Evolutionary conservation across 257 asterid genomes (phyloP), one percentile per base, ranked within the genome.

Genomic region (Handroanthus guayacan): DNA sequence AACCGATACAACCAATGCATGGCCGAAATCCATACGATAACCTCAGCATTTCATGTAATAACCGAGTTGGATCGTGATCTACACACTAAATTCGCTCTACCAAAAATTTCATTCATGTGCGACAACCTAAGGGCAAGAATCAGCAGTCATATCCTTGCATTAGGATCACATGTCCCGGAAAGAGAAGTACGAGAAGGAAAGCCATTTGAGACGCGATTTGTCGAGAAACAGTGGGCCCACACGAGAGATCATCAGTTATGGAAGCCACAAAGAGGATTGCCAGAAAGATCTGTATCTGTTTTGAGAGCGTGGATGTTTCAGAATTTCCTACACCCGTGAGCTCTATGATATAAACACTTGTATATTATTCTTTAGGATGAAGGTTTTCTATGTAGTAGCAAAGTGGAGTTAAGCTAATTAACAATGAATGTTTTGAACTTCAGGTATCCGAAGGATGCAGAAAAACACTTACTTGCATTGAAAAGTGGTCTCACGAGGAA

Each of bases 291-390:
- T 3, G 98, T 94, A 61, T 87, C 97, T 25, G 94, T 94, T 68
- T 83, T 94, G 73, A 90, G 96, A 77, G 90, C 98, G 2, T 94
- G 97, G 97, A 90, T 94, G 98, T 94, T 94, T 77, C 97, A 94
- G 74, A 94, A 91, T 73, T 94, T 91, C 81, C 97, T 94, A 58
- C 97, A 91, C 68, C 98, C 97, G 97, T 94, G 63, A 87, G 87
- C 67, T 13, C 75, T 25, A 3, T 41, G 5, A 41, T 41, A 41
- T 41, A 25, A 25, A 0, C 31, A 25, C 31, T 25, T 25, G 31
- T 25, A 25, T 25, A 25, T 6, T 44, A 7, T 44, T 11, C 9
- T 8, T 44, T 44, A 4, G 5, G 41, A 47, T 11, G 12, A 47
- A 10, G n/a, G 3, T 4, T 47, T 10, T 47, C 12, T n/a, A 47